Evolutionary conservation across 2,329 filamentous ascomycete genomes (phyloP), one percentile per base, ranked within the genome.

Genomic region (Alternaria brassicicola): DNA sequence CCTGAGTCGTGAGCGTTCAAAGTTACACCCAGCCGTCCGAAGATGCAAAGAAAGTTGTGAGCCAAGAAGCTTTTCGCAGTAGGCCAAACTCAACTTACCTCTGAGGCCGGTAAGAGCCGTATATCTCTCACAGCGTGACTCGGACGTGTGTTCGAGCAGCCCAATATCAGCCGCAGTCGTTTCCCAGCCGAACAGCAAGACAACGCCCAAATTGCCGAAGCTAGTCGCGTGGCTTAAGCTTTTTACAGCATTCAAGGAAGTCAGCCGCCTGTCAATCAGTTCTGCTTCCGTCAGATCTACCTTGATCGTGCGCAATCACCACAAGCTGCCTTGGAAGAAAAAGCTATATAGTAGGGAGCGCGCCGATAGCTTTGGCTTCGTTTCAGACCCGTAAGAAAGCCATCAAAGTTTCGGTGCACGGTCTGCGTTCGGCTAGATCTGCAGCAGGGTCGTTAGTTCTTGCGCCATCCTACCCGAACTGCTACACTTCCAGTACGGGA

Each of bases 371-470:
- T 52, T 59, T 57, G 35, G 65, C 50, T 61, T 43, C 42, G 67
- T 69, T 69, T 68, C 65, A 68, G 52, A 55, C 46, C 30, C 13
- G 58, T 62, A 59, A 51, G 57, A 65, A 50, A 49, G 55, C 47
- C 63, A 56, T 56, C 61, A 62, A 62, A 54, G 65, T 57, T 63
- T 59, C 58, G 55, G 59, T 52, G 65, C 65, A 64, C 62, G 57
- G 63, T 48, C 55, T 57, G 30, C 49, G 45, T 62, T 64, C 62
- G 59, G 63, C 52, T 61, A 62, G 64, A 69, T 67, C 62, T 61
- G 59, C 65, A 48, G 50, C 39, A 62, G 53, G 59, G 53, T 49
- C 39, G 13, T 45, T 56, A 55, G 52, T 28, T 28, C 52, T 45
- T 52, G 55, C 59, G 61, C 61, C 52, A 53, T 56, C 49, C 53